A percentile compares a stretch with the other conserved stretches of the same genome.
Evolutionary conservation across 2,329 filamentous ascomycete genomes (phyloP).

Genomic region (Aspergillus quadrilineatus): DNA sequence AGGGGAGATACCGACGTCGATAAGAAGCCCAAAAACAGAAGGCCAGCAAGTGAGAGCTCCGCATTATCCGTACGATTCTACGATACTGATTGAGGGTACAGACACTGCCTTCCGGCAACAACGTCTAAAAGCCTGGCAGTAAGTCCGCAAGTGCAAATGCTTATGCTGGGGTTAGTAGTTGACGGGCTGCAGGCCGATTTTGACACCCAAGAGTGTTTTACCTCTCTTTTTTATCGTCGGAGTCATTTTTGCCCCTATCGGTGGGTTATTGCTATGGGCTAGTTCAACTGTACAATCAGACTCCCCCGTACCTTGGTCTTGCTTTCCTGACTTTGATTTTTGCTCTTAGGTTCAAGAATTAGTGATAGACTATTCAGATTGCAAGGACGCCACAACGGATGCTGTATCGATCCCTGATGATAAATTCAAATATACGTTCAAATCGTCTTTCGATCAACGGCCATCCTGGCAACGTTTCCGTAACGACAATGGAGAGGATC

Average conservation of each 20-base stretch:
- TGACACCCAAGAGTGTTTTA: constrained; percentile 90
- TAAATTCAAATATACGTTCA: constrained; percentile 70
- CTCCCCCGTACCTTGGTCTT: neutral
- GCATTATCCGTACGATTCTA: constrained; percentile 6
- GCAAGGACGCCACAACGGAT: constrained; percentile 52
- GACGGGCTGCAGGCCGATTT: constrained; percentile 68
- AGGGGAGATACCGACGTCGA: constrained; percentile 43
- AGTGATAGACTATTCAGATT: constrained; percentile 84
- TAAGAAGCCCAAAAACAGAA: constrained; percentile 87
- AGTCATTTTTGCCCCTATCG: constrained; percentile 90
- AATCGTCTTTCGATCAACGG: constrained; percentile 47
- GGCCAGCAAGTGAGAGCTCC: constrained; percentile 72
- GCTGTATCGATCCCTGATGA: constrained; percentile 53
- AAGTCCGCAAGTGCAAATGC: constrained; percentile 43
- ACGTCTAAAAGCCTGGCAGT: constrained; percentile 98
- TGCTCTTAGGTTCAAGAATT: constrained; percentile 79
- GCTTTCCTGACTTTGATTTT: neutral
- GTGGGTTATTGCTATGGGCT: constrained; percentile 80
- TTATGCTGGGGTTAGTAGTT: constrained; percentile 8
- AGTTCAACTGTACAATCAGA: constrained; percentile 66
- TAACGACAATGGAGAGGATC: constrained; percentile 39
- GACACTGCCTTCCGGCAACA: constrained; percentile 97
- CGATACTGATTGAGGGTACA: constrained; percentile 39
- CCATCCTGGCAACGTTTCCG: constrained; percentile 32
- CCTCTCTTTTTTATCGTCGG: constrained; percentile 89